Evolutionary conservation across 768 basidiomycete genomes (phyloP), one percentile per base, ranked within the genome.

Genomic region (Tulasnella sp.): DNA sequence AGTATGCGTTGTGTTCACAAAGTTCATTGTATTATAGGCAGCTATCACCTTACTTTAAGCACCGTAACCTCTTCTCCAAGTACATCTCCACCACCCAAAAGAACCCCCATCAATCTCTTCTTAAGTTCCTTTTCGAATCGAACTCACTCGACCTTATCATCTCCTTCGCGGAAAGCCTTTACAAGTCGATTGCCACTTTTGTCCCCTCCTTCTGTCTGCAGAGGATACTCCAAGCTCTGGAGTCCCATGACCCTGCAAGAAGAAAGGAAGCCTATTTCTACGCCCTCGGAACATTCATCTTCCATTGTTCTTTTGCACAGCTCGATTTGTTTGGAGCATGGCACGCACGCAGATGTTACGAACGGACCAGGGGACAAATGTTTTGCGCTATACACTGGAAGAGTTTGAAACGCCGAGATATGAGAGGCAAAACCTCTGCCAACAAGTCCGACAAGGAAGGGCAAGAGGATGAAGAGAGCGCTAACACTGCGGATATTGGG

Each of bases 341-440:
- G 91, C 88, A 91, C 81, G 89, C 88, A 0, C 86, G 91, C 67
- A 84, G 91, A 69, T 91, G 90, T 81, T 92, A 92, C 81, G 91
- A 92, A 81, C 86, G 91, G 15, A 91, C 91, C 39, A 86, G 91
- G 7, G 91, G 91, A 5, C 91, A 91, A 81, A 84, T 92, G 1
- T 92, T 92, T 80, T 92, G 91, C 80, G 86, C 88, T 23, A 82
- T 92, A 37, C 91, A 92, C 82, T 90, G 90, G 81, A 92, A 92
- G 82, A 88, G 91, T 0, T 83, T 92, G 72, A 90, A 86, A 81
- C 82, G 91, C 57, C 87, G 88, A 70, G 90, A 92, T 81, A 83
- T 90, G 75, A 87, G 86, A 80, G 88, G 89, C 18, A 86, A 87
- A 73, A 82, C 86, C 35, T 18, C n/a, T 7, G 73, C 29, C 39